Percentiles rank a stretch among this genome's conserved stretches.
phyloP scores from a whole-genome alignment of 148 eudicot genomes.

The Simmondsia chinensis region DNA sequence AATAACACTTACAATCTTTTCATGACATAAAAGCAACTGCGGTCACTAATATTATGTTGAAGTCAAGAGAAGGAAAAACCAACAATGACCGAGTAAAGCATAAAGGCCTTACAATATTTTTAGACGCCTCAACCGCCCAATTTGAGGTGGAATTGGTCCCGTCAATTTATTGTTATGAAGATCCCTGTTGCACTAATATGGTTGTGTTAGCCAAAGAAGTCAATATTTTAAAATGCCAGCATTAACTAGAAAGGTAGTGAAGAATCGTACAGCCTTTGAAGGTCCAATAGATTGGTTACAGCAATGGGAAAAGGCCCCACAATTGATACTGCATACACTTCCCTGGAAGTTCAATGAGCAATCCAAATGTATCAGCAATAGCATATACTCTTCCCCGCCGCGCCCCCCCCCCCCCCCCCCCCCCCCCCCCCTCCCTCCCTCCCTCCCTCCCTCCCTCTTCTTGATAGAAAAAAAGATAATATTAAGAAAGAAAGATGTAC shows the following conservation, averaged over 20 bases:
- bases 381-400: no score
- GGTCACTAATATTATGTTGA: no score
- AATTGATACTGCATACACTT: slow-evolving; percentile 95
- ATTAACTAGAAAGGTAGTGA: background rate
- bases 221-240: background rate
- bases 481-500: no score
- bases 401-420: no score
- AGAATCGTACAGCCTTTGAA: slow-evolving; percentile 75
- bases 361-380: no score
- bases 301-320: slow-evolving; percentile 98
- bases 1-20: no score
- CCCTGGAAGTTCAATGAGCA: slow-evolving; percentile 41
- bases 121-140: slow-evolving; percentile 52
- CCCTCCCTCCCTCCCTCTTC: no score
- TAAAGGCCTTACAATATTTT: slow-evolving; percentile 23
- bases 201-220: slow-evolving; percentile 2
- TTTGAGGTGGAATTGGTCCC: slow-evolving; percentile 96
- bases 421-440: no score
- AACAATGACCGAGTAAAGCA: background rate
- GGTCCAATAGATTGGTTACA: slow-evolving; percentile 92
- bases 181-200: slow-evolving; percentile 44
- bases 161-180: slow-evolving; percentile 94
- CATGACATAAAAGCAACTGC: no score
- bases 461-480: no score
- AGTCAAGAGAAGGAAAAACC: background rate